These are phyloP conservation scores for Penicillium paradoxum DNA, from an alignment of 495 filamentous ascomycete species.

Conservation along the genomic window DNA sequence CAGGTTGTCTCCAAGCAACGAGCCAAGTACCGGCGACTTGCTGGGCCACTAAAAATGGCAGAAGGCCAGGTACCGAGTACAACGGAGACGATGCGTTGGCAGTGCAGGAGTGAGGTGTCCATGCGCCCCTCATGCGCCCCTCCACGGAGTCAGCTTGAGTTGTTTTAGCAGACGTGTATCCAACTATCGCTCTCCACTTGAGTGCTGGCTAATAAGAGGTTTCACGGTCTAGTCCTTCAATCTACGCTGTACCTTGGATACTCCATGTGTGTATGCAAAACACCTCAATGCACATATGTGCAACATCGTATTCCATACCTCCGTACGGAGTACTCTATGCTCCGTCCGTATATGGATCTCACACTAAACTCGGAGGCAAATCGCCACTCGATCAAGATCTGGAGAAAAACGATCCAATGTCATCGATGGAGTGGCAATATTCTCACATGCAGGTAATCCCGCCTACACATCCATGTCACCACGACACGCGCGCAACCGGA, in stretches of 20 bases:
- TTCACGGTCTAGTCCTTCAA: not conserved
- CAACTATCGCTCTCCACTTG: not conserved
- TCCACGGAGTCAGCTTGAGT: conserved; percentile 7
- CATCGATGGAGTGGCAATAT: not conserved
- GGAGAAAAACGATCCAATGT: not conserved
- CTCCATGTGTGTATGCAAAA: not conserved
- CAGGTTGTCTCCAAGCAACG: not conserved
- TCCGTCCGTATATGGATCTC: not conserved
- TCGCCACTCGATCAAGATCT: not conserved
- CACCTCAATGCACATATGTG: not conserved
- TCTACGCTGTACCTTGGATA: not conserved
- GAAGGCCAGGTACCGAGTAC: conserved; percentile 4
- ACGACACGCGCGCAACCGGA: not conserved
- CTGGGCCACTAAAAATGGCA: not conserved
- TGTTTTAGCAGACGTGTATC: not conserved
- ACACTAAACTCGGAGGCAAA: not conserved
- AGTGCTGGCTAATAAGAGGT: not conserved
- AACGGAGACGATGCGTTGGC: conserved; percentile 9
- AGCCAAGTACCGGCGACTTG: not conserved
- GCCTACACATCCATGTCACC: not conserved
- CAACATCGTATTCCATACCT: too few species aligned
- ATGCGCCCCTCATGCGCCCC: conserved; percentile 27
- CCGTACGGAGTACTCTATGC: too few species aligned
- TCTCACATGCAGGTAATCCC: conserved; percentile 3
- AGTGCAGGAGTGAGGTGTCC: conserved; percentile 36